Conservation (phyloP, 805 yeast species). For the Candida arabinofermentans region DNA sequence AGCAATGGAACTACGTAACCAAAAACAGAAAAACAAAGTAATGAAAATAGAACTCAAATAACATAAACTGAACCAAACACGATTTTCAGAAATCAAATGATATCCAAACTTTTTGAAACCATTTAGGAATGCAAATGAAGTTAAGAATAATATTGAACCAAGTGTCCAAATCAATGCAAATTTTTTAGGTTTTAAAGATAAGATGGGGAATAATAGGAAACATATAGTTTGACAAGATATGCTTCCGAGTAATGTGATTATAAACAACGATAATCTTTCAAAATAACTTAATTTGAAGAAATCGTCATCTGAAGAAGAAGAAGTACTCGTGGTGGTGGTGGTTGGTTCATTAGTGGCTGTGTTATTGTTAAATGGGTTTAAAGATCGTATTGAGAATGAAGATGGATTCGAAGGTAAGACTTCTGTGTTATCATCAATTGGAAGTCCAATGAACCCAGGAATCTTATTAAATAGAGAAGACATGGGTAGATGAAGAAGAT, state of each 20-base stretch:
- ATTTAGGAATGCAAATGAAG: slow-evolving; percentile 82
- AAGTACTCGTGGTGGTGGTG: no score
- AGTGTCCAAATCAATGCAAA: slow-evolving; percentile 83
- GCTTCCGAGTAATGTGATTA: slow-evolving; percentile 68
- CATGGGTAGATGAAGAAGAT: no score
- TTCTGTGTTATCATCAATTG: slow-evolving; percentile 10
- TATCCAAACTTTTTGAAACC: slow-evolving; percentile 72
- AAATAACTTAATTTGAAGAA: slow-evolving; percentile 60
- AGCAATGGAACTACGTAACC: slow-evolving; percentile 59
- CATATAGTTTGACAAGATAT: slow-evolving; percentile 73
- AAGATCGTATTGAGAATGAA: slow-evolving; percentile 1
- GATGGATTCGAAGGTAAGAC: slow-evolving; percentile 2
- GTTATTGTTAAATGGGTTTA: slow-evolving; percentile 30
- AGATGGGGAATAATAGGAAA: slow-evolving; percentile 73
- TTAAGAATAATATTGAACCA: slow-evolving; percentile 76
- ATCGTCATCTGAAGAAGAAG: no score
- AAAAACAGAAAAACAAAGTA: slow-evolving; percentile 69
- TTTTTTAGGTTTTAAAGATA: slow-evolving; percentile 79
- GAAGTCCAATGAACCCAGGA: slow-evolving; percentile 24
- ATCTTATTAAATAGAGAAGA: slow-evolving; percentile 11
- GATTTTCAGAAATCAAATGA: slow-evolving; percentile 65
- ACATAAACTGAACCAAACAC: slow-evolving; percentile 69
- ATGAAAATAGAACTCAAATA: slow-evolving; percentile 70
- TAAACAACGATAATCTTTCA: slow-evolving; percentile 73
- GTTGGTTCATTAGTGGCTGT: slow-evolving; percentile 27